Conservation (phyloP, 2,329 filamentous ascomycete genomes). For the Arthroderma uncinatum region DNA sequence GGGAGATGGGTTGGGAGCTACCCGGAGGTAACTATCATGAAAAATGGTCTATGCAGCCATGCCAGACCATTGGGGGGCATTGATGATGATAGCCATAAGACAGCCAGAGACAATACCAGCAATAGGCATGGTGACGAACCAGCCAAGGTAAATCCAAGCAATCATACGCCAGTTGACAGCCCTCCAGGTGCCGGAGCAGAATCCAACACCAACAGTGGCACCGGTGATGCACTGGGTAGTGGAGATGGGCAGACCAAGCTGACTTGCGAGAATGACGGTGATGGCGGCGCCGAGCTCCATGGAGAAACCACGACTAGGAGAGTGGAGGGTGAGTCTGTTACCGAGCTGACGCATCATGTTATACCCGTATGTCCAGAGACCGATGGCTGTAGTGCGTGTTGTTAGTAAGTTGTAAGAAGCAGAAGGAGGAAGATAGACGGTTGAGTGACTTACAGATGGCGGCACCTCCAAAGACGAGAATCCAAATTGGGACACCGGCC, state of each 20-base stretch:
- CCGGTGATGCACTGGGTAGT: constrained; percentile 31
- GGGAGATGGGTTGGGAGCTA: neutral
- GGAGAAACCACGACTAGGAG: constrained; percentile 28
- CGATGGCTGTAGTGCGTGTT: constrained; percentile 14
- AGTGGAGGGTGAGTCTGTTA: constrained; percentile 34
- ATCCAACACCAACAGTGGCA: constrained; percentile 26
- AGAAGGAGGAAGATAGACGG: neutral
- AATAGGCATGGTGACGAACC: constrained; percentile 36
- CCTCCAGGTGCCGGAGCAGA: constrained; percentile 29
- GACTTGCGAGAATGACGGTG: constrained; percentile 27
- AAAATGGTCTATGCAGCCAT: neutral
- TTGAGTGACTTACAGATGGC: constrained; percentile 22
- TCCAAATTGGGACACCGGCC: constrained; percentile 31
- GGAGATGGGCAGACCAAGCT: constrained; percentile 27
- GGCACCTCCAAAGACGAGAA: constrained; percentile 29
- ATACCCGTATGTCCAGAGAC: constrained; percentile 35
- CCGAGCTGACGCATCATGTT: constrained; percentile 33
- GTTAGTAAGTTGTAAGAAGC: neutral
- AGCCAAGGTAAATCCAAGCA: constrained; percentile 34
- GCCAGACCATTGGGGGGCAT: constrained; percentile 28
- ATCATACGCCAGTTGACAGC: constrained; percentile 38
- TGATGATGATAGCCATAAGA: constrained; percentile 33
- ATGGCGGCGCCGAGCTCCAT: constrained; percentile 35
- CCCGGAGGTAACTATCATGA: neutral
- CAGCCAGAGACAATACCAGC: constrained; percentile 34